Evolutionary conservation across 176 grass and related monocot genomes (phyloP), one percentile per base, ranked within the genome.

Genomic region (Triticum urartu): DNA sequence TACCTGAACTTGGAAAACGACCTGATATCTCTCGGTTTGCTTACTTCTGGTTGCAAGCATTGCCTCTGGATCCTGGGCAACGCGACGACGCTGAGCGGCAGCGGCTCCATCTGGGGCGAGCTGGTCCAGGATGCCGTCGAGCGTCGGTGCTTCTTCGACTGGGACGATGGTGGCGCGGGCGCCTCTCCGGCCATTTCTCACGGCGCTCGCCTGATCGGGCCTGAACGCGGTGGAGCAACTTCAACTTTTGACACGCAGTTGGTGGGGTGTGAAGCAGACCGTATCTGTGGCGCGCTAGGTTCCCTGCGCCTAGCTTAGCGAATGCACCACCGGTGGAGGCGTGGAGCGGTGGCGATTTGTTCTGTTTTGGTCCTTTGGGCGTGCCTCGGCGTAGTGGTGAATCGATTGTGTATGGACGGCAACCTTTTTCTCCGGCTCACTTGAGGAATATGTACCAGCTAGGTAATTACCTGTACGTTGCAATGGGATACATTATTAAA

Each of bases 61-160:
- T 93, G 94, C 83, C 86, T 95, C 15, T 93, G 91, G 93, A 80
- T 93, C n/a, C 60, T 93, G 47, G 94, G 94, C 59, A 84, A 93
- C 80, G 91, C 85, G 11, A 6, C 32, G 75, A 95, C 94, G 28
- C 63, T 95, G 42, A 17, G 50, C 59, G 20, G 33, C 79, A 91
- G 91, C 32, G 81, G 61, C 9, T 95, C 91, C 13, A 80, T 95
- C 45, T 95, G 91, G 94, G 91, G 39, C 22, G 87, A 88, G 34
- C 86, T 95, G 36, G 84, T 91, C 40, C 60, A 22, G 21, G 89
- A 93, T 77, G 89, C 94, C 74, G 15, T 81, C 34, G 80, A 82
- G 79, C 91, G 94, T 34, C 42, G 66, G 21, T 90, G 94, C 68
- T 93, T 90, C 81, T 93, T 88, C 68, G 48, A 85, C 72, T 82